phyloP scores from a whole-genome alignment of 768 basidiomycete genomes.

The Mycena kentingensis region DNA sequence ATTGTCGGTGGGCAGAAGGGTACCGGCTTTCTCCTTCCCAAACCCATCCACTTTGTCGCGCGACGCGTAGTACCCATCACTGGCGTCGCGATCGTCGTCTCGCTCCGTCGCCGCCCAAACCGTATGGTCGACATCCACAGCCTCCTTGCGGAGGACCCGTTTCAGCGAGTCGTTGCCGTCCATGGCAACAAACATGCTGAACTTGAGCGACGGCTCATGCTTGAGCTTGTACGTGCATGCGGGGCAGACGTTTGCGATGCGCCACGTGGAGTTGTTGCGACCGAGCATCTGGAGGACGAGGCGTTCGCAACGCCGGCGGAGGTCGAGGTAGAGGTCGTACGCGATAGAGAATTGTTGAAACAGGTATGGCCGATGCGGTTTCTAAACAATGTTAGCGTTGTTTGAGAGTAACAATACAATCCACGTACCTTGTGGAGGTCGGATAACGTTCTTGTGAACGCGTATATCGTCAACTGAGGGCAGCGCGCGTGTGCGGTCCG shows the following conservation, averaged over 20 bases:
- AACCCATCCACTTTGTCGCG: conserved; percentile 14
- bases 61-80: conserved; percentile 8
- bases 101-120: conserved; percentile 6
- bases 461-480: too few species aligned
- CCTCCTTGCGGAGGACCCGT: conserved; percentile 3
- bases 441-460: too few species aligned
- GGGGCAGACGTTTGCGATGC: conserved; percentile 28
- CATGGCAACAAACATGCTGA: conserved; percentile 22
- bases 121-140: not conserved
- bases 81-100: conserved; percentile 2
- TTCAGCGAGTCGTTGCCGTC: conserved; percentile 31
- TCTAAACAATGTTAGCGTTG: too few species aligned
- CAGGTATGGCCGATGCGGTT: conserved; percentile 13
- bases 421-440: too few species aligned
- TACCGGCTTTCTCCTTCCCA: conserved; percentile 1
- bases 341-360: conserved; percentile 18
- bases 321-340: conserved; percentile 23
- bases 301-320: conserved; percentile 8
- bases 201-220: conserved; percentile 21
- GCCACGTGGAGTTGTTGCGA: conserved; percentile 21
- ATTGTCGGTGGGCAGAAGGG: not conserved
- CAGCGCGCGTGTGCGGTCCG: too few species aligned
- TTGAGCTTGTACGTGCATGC: conserved; percentile 28
- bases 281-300: conserved; percentile 15
- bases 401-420: too few species aligned